Evolutionary conservation across 768 basidiomycete species (phyloP).

Genomic region (Psilocybe tampanensis): DNA sequence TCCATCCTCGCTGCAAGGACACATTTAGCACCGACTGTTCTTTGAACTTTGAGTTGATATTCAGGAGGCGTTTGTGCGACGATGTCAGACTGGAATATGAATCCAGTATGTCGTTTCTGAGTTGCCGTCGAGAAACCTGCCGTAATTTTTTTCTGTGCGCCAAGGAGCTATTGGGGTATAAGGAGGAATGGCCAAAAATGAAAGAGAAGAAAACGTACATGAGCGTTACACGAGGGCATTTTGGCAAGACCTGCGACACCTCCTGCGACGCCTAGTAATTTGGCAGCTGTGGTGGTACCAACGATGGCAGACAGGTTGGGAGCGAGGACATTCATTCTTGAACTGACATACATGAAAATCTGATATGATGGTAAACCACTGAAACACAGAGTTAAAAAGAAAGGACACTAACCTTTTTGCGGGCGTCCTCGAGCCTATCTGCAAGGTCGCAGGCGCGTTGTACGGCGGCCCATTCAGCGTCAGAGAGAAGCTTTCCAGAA

Average conservation of each 20-base stretch:
- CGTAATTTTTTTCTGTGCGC: slow-evolving; percentile 90
- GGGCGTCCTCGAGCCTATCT: slow-evolving; percentile 83
- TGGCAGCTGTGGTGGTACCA: slow-evolving; percentile 98
- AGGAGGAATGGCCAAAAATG: background rate
- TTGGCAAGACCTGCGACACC: slow-evolving; percentile 89
- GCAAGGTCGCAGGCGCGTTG: slow-evolving; percentile 88
- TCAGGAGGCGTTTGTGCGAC: slow-evolving; percentile 86
- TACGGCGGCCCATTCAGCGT: slow-evolving; percentile 78
- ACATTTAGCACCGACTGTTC: slow-evolving; percentile 91
- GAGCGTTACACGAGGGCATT: slow-evolving; percentile 95
- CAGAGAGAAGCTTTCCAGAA: slow-evolving; percentile 69
- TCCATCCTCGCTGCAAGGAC: slow-evolving; percentile 93
- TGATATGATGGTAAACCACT: slow-evolving; percentile 26
- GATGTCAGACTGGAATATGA: slow-evolving; percentile 92
- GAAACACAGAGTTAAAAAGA: background rate
- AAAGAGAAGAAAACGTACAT: slow-evolving; percentile 53
- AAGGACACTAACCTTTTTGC: slow-evolving; percentile 67
- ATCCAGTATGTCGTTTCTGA: slow-evolving; percentile 92
- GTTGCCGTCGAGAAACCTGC: slow-evolving; percentile 89
- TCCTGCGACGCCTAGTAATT: slow-evolving; percentile 95
- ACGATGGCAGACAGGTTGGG: slow-evolving; percentile 98
- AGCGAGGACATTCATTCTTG: slow-evolving; percentile 96
- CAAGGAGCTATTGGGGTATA: slow-evolving; percentile 67
- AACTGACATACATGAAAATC: slow-evolving; percentile 99
- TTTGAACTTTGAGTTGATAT: slow-evolving; percentile 88